A percentile compares a stretch with the other conserved stretches of the same genome.
phyloP scores from a whole-genome alignment of 2,329 filamentous ascomycete genomes.

The Tothia fuscella region DNA sequence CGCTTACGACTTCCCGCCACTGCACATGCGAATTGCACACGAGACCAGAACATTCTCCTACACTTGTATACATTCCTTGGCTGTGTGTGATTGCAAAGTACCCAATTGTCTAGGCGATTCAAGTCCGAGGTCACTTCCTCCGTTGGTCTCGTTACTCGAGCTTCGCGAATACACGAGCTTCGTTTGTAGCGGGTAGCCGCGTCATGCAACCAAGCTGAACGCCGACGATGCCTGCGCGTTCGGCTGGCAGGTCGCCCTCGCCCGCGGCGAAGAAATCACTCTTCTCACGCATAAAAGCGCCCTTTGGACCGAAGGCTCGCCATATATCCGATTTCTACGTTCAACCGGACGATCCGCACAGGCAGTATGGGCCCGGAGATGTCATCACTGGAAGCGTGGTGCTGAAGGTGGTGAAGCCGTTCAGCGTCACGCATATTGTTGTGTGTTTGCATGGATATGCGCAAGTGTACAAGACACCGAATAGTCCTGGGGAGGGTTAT shows the following conservation, averaged over 20 bases:
- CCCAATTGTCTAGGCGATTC: no score
- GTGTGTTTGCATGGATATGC: conserved; percentile 69
- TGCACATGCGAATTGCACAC: no score
- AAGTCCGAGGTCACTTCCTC: no score
- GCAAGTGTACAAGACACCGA: conserved; percentile 62
- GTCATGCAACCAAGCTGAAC: conserved; percentile 9
- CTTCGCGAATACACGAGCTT: no score
- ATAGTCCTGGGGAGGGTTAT: conserved; percentile 44
- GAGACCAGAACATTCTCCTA: no score
- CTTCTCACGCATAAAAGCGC: conserved; percentile 8
- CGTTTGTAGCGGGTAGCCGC: conserved; percentile 4
- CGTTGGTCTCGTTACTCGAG: no score
- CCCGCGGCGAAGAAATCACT: conserved; percentile 8
- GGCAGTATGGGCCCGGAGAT: conserved; percentile 64
- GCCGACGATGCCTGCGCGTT: conserved; percentile 9
- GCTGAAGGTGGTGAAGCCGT: conserved; percentile 59
- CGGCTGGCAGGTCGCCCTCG: conserved; percentile 7
- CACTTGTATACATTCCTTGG: no score
- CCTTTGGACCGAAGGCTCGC: conserved; percentile 36
- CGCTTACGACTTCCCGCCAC: no score
- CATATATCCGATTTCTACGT: conserved; percentile 70
- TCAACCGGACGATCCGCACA: conserved; percentile 63
- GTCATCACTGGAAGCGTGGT: conserved; percentile 61
- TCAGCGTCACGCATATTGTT: conserved; percentile 68
- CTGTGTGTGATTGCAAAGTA: no score